phyloP scores from a whole-genome alignment of 1,284 basidiomycete genomes.

The Naganishia cerealis region DNA sequence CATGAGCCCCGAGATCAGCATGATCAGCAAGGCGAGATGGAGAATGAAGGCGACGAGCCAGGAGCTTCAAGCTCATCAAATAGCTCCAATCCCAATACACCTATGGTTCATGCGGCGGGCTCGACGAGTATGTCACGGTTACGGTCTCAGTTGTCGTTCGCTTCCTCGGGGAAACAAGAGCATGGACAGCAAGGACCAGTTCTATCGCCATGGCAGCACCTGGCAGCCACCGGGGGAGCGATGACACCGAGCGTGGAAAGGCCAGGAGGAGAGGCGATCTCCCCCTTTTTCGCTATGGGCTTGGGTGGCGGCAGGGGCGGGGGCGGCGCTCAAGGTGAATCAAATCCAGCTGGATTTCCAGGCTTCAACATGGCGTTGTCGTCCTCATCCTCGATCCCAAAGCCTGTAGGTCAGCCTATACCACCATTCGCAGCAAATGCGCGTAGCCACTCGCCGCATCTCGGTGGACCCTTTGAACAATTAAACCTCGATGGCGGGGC shows the following conservation, averaged over 20 bases:
- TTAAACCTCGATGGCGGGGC: constrained; percentile 46
- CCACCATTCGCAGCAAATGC: constrained; percentile 35
- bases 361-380: constrained; percentile 10
- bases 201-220: constrained; percentile 49
- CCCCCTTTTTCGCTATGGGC: constrained; percentile 31
- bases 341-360: constrained; percentile 9
- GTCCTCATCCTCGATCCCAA: constrained; percentile 33
- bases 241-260: constrained; percentile 51
- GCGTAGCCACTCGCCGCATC: constrained; percentile 40
- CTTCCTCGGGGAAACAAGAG: not conserved
- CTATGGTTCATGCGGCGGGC: not conserved
- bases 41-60: not conserved
- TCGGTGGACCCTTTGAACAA: constrained; percentile 52
- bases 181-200: constrained; percentile 9
- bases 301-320: not conserved
- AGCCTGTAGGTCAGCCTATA: constrained; percentile 28
- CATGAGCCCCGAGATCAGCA: constrained; percentile 4
- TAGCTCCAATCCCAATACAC: not conserved
- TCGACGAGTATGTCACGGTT: not conserved
- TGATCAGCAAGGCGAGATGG: not conserved
- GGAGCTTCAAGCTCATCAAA: not conserved
- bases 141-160: not conserved
- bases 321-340: not conserved
- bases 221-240: constrained; percentile 52
- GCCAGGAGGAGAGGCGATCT: constrained; percentile 29